Evolutionary conservation across 208 protist species (phyloP), one percentile per base, ranked within the genome.

Genomic region (Jaenimonas drosophilae): DNA sequence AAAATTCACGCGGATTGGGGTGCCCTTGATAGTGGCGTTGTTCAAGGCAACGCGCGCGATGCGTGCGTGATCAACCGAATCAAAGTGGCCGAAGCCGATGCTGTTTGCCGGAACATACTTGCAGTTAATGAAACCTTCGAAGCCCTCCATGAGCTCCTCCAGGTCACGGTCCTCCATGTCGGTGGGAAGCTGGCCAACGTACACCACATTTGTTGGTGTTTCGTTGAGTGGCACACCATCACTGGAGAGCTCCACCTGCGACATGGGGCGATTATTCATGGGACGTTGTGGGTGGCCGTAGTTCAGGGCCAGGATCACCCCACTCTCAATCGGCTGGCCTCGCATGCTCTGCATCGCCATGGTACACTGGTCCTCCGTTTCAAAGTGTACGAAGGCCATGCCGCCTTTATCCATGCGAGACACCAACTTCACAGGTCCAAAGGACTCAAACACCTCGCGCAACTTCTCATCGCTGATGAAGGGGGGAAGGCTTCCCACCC

Each of bases 1-100:
- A 47, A 88, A 93, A 50, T 63, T 88, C 20, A 88, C 75, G 28
- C 84, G 79, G 28, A 89, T 63, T 3, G 79, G 73, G 21, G 61
- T 66, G 41, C 84, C 84, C n/a, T 65, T 51, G 19, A 93, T 28
- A 21, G 63, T 61, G 14, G 65, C 47, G 49, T 69, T 70, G 21
- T 70, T 50, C 38, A 93, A 57, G 9, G 49, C 70, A 0, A 79
- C 46, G 20, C 84, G 76, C n/a, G 75, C 76, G 1, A 38, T 50
- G 2, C 70, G 61, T 14, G 84, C 74, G 30, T 77, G 46, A 21
- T 89, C 84, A 26, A 80, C 40, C 14, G 62, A 71, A 50, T 87
- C 76, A 56, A 84, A 93, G 54, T 93, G 79, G 2, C 79, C 84
- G 56, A 93, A 93, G 34, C 56, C 84, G 53, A 93, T 88, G 33